Evolutionary conservation across 2,329 filamentous ascomycete species (phyloP).

Genomic region (Fusarium sp.): DNA sequence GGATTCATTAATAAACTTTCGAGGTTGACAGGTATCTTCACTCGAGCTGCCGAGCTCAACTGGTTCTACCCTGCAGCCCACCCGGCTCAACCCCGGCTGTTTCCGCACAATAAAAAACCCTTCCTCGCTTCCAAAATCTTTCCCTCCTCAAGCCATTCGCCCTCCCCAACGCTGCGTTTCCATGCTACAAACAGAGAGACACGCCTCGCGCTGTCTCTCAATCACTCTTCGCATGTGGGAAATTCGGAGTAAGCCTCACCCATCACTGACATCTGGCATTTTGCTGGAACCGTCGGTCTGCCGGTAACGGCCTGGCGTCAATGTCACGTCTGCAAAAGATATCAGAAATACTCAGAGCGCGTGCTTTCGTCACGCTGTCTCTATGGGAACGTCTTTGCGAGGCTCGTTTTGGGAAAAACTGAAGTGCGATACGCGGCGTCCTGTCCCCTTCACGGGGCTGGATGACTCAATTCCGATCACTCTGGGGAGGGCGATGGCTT

Average conservation of each 20-base stretch:
- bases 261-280: slow-evolving; percentile 31
- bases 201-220: slow-evolving; percentile 26
- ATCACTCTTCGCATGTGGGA: slow-evolving; percentile 78
- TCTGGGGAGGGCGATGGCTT: slow-evolving; percentile 79
- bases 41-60: not conserved
- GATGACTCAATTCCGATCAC: slow-evolving; percentile 92
- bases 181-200: slow-evolving; percentile 83
- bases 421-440: slow-evolving; percentile 96
- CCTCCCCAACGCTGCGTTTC: slow-evolving; percentile 94
- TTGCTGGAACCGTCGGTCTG: slow-evolving; percentile 61
- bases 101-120: slow-evolving; percentile 24
- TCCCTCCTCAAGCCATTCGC: slow-evolving; percentile 61
- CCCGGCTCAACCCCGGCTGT: slow-evolving; percentile 18
- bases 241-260: slow-evolving; percentile 97
- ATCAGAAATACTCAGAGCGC: slow-evolving; percentile 86
- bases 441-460: slow-evolving; percentile 34
- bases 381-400: slow-evolving; percentile 93
- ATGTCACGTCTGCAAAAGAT: slow-evolving; percentile 81
- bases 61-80: slow-evolving; percentile 12
- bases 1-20: not conserved
- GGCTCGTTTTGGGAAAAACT: slow-evolving; percentile 78
- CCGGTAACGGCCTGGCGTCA: slow-evolving; percentile 90
- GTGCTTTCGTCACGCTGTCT: slow-evolving; percentile 50
- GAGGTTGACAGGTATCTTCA: not conserved
- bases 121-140: slow-evolving; percentile 54